Base-by-base conservation (phyloP, 176 grass and related monocot genomes). In the Zea luxurians region DNA sequence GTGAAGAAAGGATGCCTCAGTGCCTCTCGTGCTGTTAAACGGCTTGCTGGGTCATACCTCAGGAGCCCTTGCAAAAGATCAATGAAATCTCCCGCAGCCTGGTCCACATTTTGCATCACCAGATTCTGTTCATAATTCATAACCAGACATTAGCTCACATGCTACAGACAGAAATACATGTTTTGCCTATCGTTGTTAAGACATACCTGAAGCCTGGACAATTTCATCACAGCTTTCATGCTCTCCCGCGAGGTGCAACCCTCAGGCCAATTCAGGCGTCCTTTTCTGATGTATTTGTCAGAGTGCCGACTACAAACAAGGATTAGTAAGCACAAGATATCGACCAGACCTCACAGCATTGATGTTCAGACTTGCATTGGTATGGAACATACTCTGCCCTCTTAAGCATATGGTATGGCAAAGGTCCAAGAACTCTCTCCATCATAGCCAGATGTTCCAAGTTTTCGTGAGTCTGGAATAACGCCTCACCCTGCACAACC, bases 221-320 rank as follows among this genome's bases (percentile, higher is more conserved):
- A 75, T 77, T 92, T 99, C 65, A 86, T 83, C 62, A 99, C 92
- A 34, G 90, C 88, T 83, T 88, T 89, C 79, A 99, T 91, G 58
- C 96, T 99, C 34, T 99, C 90, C 58, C 88, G 68, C 10, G 96
- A 99, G 6, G 85, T 44, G 40, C 87, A 87, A 42, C 92, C 90
- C 69, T 99, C 96, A 53, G 96, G 92, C 92, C 92, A 99, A 71
- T 99, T 95, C 61, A 99, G 81, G 58, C 88, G 86, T 21, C 88
- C 87, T 65, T 91, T 92, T 85, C 86, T 90, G 58, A 93, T 59
- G 75, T 95, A 99, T 80, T 91, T 95, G 27, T 95, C 92, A 40
- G 72, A 73, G 71, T 83, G 83, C 21, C 85, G 74, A 78, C 96
- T 99, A 84, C 68, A 90, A 48, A 77, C 47, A 77, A 81, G 50